Percentiles rank a stretch among this genome's conserved stretches.
Evolutionary conservation across 2,329 filamentous ascomycete genomes (phyloP).

Genomic region (Coniochaeta hoffmannii): DNA sequence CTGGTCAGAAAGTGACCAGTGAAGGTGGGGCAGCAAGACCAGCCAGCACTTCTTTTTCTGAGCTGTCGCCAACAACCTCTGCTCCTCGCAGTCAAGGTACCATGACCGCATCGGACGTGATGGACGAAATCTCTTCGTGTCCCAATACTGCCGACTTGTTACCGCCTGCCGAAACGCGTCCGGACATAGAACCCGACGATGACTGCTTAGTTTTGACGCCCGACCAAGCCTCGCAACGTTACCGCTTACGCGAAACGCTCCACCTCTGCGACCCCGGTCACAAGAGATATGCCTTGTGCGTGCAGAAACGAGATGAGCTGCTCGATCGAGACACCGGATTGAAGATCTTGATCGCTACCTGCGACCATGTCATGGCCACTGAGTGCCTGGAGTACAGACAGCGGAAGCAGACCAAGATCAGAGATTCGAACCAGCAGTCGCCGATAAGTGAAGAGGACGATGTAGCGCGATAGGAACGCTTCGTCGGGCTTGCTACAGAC

Average conservation of each 20-base stretch:
- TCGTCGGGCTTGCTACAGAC: background rate
- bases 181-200: too few species aligned
- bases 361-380: conserved; percentile 3
- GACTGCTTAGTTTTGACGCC: too few species aligned
- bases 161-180: too few species aligned
- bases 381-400: conserved; percentile 4
- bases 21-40: too few species aligned
- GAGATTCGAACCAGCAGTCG: conserved; percentile 1
- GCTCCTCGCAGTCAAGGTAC: too few species aligned
- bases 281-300: background rate
- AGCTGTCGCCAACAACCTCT: too few species aligned
- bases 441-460: background rate
- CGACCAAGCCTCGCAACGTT: background rate
- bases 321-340: conserved; percentile 1
- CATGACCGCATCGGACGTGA: too few species aligned
- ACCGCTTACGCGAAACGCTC: background rate
- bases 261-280: background rate
- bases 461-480: background rate
- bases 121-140: too few species aligned
- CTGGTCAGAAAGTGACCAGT: too few species aligned
- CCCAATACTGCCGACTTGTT: too few species aligned
- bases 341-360: conserved; percentile 4
- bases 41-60: too few species aligned
- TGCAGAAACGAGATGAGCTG: background rate
- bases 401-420: conserved; percentile 5